A percentile compares a stretch with the other conserved stretches of the same genome.
Conservation (phyloP, 208 protist species). For the Trypanosoma melophagium region DNA sequence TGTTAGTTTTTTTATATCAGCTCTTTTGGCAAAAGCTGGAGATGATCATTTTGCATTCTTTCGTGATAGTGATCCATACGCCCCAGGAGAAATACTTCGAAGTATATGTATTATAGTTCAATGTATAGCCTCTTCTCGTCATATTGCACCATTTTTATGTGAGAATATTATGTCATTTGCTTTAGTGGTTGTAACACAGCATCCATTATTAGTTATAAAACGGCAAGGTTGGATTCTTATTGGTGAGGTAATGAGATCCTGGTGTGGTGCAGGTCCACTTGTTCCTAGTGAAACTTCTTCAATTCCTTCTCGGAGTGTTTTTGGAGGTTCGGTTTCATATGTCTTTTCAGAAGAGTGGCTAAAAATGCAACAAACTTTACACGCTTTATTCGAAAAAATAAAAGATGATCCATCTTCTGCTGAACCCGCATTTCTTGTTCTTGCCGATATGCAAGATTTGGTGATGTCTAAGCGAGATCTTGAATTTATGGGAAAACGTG, state of each 20-base stretch:
- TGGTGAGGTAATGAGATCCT: constrained; percentile 46
- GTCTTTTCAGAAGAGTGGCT: constrained; percentile 50
- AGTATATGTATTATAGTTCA: constrained; percentile 36
- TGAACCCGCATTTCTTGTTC: constrained; percentile 45
- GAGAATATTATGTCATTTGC: constrained; percentile 36
- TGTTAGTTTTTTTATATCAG: constrained; percentile 46
- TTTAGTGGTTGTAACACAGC: constrained; percentile 26
- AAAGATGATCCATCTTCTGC: constrained; percentile 34
- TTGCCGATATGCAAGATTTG: constrained; percentile 55
- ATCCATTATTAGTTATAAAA: constrained; percentile 33
- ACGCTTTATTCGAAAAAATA: constrained; percentile 38
- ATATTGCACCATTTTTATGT: constrained; percentile 31
- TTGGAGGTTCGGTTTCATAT: constrained; percentile 25
- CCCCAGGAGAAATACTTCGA: constrained; percentile 50
- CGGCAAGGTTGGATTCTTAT: constrained; percentile 40
- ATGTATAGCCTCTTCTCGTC: constrained; percentile 20
- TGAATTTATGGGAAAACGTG: constrained; percentile 30
- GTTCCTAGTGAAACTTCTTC: constrained; percentile 24
- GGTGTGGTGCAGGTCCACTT: constrained; percentile 51
- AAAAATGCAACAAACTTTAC: constrained; percentile 33
- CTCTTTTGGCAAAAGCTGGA: constrained; percentile 47
- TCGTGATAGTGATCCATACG: constrained; percentile 59
- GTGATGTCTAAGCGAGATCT: constrained; percentile 44
- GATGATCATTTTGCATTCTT: constrained; percentile 73
- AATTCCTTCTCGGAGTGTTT: constrained; percentile 1